Base-by-base conservation (phyloP, 805 yeast genomes). In the Ogataea ganodermae region DNA sequence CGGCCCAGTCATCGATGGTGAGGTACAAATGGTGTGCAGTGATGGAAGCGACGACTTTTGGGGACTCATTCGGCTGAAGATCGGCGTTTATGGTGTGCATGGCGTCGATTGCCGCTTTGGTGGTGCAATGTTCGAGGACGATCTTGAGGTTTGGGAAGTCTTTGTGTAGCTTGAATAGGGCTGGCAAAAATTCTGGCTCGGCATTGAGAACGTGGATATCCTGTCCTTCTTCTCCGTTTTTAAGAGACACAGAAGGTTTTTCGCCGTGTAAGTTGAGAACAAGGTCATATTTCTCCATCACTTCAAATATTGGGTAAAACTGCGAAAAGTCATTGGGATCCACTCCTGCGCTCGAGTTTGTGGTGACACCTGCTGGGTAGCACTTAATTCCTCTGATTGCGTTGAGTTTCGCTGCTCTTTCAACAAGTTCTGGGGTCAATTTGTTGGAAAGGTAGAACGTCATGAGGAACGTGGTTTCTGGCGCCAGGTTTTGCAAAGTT, bases 281-380 rank as follows among this genome's bases (percentile, higher is more conserved):
- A 63, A 94, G 68, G 42, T 79, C 77, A 52, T 87, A 79, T 53
- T 80, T 76, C 68, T 92, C 85, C 92, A 94, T 84, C 12, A 89
- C 96, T 61, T 86, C 76, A 63, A 94, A 94, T 8, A 94, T 76
- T 4, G 97, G 96, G 65, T 90, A 94, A 60, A 91, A 94, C 5
- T 78, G 82, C 40, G 85, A 79, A 68, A 94, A 94, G 61, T 92
- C 96, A 59, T 90, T 89, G 20, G 95, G 95, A 65, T 87, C 94
- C 20, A 94, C 97, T 42, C 99, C 99, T 3, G 84, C 87, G 41
- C 79, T 68, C 8, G 97, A 89, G 71, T 94, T 94, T 32, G 99
- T 94, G n/a, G 99, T 94, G 26, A 94, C 99, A 37, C 99, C 99
- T 1, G 98, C 97, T 35, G 99, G 99, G 66, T 94, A 94, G 65